These are phyloP conservation scores for Macrolepiota fuliginosa DNA, from an alignment of 768 basidiomycete genomes.

Conservation along the genomic window DNA sequence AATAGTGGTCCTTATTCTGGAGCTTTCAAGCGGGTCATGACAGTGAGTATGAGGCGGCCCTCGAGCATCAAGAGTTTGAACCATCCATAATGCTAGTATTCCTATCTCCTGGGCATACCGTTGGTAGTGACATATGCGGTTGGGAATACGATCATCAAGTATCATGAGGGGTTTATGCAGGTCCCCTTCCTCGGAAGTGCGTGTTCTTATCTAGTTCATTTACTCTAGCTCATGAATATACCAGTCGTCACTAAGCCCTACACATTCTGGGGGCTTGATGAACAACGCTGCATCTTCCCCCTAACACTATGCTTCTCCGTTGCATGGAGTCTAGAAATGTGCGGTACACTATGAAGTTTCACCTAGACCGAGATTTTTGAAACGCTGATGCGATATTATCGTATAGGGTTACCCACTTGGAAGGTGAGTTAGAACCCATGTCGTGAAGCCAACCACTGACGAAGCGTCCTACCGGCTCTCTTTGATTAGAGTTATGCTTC, in stretches of 20 bases:
- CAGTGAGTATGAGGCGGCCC: constrained; percentile 40
- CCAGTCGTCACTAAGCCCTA: constrained; percentile 68
- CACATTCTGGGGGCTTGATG: constrained; percentile 46
- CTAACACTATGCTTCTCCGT: constrained; percentile 61
- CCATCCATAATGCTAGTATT: constrained; percentile 47
- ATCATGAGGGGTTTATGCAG: constrained; percentile 57
- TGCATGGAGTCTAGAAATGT: constrained; percentile 79
- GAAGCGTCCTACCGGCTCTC: background rate
- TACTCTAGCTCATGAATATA: background rate
- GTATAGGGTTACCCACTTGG: constrained; percentile 70
- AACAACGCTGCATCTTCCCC: constrained; percentile 57
- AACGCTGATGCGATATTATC: background rate
- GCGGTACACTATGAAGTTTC: constrained; percentile 21
- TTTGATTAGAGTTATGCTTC: constrained; percentile 69
- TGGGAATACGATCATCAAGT: constrained; percentile 73
- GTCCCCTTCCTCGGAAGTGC: constrained; percentile 47
- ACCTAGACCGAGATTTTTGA: background rate
- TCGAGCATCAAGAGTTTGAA: background rate
- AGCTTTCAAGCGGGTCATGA: constrained; percentile 87
- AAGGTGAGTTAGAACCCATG: constrained; percentile 45
- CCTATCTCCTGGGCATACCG: constrained; percentile 65
- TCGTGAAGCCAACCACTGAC: background rate
- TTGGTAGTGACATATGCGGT: constrained; percentile 53
- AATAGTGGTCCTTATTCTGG: constrained; percentile 62
- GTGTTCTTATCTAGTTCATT: constrained; percentile 21